These are phyloP conservation scores for Aspergillus uvarum DNA, from an alignment of 2,329 filamentous ascomycete species.

Conservation along the genomic window DNA sequence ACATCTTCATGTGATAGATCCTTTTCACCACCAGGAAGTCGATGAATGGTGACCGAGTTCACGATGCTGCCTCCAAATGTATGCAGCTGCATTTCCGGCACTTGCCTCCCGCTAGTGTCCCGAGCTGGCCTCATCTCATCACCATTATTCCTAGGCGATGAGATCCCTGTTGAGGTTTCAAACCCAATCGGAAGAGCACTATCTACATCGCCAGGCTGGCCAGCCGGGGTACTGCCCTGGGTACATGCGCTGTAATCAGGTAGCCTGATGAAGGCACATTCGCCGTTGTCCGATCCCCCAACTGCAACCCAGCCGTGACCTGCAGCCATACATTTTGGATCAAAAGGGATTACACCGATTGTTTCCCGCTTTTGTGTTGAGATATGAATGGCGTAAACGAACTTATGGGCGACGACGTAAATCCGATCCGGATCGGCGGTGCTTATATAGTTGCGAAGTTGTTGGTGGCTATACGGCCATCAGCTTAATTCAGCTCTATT, in stretches of 20 bases:
- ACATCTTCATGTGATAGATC: conserved; percentile 56
- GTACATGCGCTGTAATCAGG: conserved; percentile 38
- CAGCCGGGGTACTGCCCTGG: conserved; percentile 40
- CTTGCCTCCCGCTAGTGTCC: conserved; percentile 20
- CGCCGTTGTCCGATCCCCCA: conserved; percentile 78
- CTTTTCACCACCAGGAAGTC: conserved; percentile 46
- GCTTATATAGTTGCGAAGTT: conserved; percentile 83
- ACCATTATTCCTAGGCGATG: conserved; percentile 25
- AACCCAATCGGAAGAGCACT: conserved; percentile 56
- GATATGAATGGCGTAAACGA: conserved; percentile 72
- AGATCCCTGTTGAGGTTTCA: conserved; percentile 28
- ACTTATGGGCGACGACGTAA: conserved; percentile 77
- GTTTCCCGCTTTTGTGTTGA: conserved; percentile 69
- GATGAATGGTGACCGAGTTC: conserved; percentile 66
- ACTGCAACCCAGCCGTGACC: conserved; percentile 86
- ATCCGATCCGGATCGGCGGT: conserved; percentile 72
- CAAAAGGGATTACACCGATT: conserved; percentile 68
- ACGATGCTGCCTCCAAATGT: conserved; percentile 64
- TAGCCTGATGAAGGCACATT: conserved; percentile 78
- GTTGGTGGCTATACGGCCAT: conserved; percentile 38
- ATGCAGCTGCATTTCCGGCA: conserved; percentile 54
- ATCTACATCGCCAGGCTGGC: conserved; percentile 52
- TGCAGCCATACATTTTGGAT: conserved; percentile 82
- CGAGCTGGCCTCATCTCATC: conserved; percentile 22
- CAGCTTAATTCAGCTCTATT: conserved; percentile 11